A percentile compares a stretch with the other conserved stretches of the same genome.
phyloP scores from a whole-genome alignment of 352 stramenopile genomes.

The Phytophthora meadii region DNA sequence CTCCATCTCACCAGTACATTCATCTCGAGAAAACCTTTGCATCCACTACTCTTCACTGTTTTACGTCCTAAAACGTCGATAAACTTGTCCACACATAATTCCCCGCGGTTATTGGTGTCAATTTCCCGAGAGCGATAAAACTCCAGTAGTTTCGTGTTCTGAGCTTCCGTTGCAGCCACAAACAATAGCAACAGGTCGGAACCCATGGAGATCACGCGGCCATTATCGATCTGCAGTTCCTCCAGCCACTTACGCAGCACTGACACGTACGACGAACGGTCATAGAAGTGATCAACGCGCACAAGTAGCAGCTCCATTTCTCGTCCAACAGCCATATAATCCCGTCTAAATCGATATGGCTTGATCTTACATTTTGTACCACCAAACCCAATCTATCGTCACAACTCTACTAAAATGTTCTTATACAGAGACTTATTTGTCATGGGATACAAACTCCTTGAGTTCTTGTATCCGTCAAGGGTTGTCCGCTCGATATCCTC shows the following conservation, averaged over 20 bases:
- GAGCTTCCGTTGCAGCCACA: constrained; percentile 45
- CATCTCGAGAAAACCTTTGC: constrained; percentile 84
- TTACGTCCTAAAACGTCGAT: constrained; percentile 76
- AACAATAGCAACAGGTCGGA: constrained; percentile 65
- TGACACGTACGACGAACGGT: constrained; percentile 65
- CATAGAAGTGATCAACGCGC: constrained; percentile 75
- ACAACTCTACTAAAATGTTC: constrained; percentile 1
- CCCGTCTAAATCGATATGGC: not conserved
- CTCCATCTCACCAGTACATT: constrained; percentile 67
- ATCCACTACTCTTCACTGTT: constrained; percentile 38
- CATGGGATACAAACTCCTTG: constrained; percentile 1
- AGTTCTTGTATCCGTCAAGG: constrained; percentile 24
- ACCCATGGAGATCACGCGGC: constrained; percentile 70
- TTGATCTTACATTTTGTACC: not conserved
- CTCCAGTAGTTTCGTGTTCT: constrained; percentile 53
- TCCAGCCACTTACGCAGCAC: constrained; percentile 64
- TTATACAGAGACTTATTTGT: constrained; percentile 19
- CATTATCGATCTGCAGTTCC: constrained; percentile 54
- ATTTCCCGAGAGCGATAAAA: constrained; percentile 57
- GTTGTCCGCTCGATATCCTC: constrained; percentile 22
- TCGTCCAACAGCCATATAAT: constrained; percentile 11
- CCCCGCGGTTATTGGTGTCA: constrained; percentile 62
- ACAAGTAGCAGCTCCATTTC: constrained; percentile 67
- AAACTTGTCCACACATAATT: constrained; percentile 76
- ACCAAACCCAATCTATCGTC: not conserved